Evolutionary conservation across 1,139 yeast species (phyloP), one percentile per base, ranked within the genome.

Genomic region (Yamadazyma membranifaciens): DNA sequence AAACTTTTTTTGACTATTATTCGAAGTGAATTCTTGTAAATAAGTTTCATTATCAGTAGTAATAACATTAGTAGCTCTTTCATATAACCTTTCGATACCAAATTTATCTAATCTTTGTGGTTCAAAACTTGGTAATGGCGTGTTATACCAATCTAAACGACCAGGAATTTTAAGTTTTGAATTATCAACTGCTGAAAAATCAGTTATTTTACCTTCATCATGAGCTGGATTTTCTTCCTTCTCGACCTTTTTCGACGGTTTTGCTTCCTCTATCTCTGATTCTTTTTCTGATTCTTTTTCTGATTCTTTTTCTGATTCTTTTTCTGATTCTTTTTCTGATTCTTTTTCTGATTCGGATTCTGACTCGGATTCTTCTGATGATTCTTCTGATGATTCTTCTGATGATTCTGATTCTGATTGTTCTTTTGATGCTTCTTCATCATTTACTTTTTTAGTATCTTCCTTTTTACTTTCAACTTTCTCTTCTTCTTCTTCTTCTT

Each of bases 1-100:
- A 61, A 91, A 91, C 74, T 85, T 86, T 60, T 81, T 83, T 62
- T 91, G 96, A 2, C 96, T 85, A 27, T 87, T 79, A 37, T 89
- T 82, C 50, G 85, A 79, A 31, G 88, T 77, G 59, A 87, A 86
- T 59, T 87, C 96, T 46, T 81, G 82, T 46, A 79, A 76, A 59
- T 86, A 92, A 1, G 73, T 59, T 46, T 78, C 75, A 59, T 88
- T 89, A 48, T 92, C 98, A 24, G 68, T 66, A 37, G 84, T 85
- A 24, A 88, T 66, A 20, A 83, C 66, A 32, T 65, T 69, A 54
- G 83, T 75, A 30, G 95, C 97, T 56, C 83, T 77, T 44, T 78
- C 81, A 40, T 70, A 74, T 36, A 88, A 68, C 49, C 78, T 69
- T 29, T 80, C 84, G 66, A 48, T 69, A 54, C 47, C 80, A 57